Conservation (phyloP, 768 basidiomycete species). For the Rhodotorula toruloides region DNA sequence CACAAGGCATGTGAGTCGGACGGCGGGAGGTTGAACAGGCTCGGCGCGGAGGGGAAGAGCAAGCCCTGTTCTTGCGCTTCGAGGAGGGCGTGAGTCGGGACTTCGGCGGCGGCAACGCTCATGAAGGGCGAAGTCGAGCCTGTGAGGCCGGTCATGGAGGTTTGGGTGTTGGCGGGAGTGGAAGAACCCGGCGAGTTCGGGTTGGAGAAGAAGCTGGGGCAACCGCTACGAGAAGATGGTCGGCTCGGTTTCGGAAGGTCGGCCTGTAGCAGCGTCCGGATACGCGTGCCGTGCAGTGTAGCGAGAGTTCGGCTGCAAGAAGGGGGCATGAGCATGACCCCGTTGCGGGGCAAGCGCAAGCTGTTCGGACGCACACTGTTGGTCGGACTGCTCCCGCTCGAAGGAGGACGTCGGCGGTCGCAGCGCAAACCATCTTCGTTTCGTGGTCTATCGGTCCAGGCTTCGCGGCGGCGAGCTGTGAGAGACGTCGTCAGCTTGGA, state of each 20-base stretch:
- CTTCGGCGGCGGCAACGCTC: neutral
- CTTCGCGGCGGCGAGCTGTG: conserved; percentile 6
- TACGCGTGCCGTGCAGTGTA: conserved; percentile 32
- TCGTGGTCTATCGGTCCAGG: neutral
- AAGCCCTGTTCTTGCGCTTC: neutral
- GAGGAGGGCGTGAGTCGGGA: neutral
- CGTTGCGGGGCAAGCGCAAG: no score
- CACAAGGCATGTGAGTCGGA: conserved; percentile 16
- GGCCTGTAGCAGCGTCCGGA: conserved; percentile 13
- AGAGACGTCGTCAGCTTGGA: no score
- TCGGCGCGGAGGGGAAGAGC: neutral
- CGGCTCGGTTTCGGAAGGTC: neutral
- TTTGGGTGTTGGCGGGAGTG: no score
- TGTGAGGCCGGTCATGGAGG: neutral
- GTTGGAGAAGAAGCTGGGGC: neutral
- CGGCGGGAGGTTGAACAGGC: conserved; percentile 9
- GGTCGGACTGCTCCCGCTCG: conserved; percentile 13
- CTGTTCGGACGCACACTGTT: neutral
- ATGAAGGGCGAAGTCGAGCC: neutral
- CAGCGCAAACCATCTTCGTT: conserved; percentile 6
- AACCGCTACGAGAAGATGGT: neutral
- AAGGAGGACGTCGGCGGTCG: conserved; percentile 3
- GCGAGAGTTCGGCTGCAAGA: conserved; percentile 24
- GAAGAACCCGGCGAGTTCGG: neutral
- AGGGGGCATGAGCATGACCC: neutral